These are phyloP conservation scores for Saccharomyces hybrid DNA, from an alignment of 1,139 yeast genomes.

Conservation along the genomic window DNA sequence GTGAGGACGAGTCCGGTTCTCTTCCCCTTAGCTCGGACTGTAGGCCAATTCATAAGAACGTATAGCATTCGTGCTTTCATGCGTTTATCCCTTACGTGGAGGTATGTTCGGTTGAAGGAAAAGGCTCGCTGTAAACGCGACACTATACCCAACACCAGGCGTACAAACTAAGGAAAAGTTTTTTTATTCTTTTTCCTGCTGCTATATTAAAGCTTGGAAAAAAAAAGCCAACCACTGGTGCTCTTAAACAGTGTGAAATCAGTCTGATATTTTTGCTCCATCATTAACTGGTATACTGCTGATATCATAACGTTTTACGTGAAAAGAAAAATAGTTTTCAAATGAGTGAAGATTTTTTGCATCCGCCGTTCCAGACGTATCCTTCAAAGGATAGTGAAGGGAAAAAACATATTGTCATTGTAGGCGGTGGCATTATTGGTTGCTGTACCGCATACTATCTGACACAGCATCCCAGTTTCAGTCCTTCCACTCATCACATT, in stretches of 20 bases:
- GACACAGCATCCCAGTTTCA: slow-evolving; percentile 74
- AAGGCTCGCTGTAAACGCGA: background rate
- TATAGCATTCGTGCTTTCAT: background rate
- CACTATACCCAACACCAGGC: background rate
- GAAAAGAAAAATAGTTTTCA: background rate
- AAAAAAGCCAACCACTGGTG: background rate
- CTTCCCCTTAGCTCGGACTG: background rate
- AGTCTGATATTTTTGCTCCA: background rate
- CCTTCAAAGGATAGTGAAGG: slow-evolving; percentile 56
- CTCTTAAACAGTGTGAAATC: background rate
- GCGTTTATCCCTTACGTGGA: background rate
- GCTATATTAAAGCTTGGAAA: background rate
- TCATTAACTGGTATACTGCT: background rate
- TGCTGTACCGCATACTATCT: slow-evolving; percentile 90
- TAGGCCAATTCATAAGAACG: background rate
- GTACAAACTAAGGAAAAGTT: background rate
- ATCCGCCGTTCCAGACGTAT: slow-evolving; percentile 17
- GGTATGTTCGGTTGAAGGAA: background rate
- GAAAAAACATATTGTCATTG: slow-evolving; percentile 63
- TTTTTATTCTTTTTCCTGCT: background rate
- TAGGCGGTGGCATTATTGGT: slow-evolving; percentile 95
- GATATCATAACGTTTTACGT: background rate
- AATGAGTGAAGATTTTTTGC: background rate
- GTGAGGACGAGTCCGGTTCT: background rate
- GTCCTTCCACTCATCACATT: slow-evolving; percentile 64